Evolutionary conservation across 23 red algal genomes (phyloP).

Genomic region (Gracilaria gracilis): DNA sequence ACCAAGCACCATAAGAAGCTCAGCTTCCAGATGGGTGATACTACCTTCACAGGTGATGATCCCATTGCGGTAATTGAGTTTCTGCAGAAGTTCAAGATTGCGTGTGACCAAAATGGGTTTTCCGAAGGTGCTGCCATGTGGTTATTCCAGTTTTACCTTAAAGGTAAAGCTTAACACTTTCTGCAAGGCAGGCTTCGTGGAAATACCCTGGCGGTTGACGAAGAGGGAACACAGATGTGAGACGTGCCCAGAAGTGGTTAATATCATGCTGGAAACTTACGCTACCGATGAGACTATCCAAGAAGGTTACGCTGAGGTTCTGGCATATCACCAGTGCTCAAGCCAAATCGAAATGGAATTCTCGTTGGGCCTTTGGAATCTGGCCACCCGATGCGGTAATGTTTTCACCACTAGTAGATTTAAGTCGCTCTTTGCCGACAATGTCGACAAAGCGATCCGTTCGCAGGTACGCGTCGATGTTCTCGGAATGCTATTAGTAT

Average conservation of each 20-base stretch:
- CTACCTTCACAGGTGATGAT: background rate
- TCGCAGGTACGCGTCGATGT: background rate
- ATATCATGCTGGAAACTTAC: background rate
- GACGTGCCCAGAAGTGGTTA: background rate
- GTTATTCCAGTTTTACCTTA: background rate
- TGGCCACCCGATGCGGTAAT: background rate
- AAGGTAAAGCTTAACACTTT: background rate
- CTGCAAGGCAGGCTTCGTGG: background rate
- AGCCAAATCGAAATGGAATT: background rate
- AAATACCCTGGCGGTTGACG: background rate
- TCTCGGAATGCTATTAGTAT: too few relatives aligned
- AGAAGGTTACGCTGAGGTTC: background rate
- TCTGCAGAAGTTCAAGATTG: background rate
- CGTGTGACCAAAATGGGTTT: conserved; percentile 14
- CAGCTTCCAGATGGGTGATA: background rate
- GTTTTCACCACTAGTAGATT: background rate
- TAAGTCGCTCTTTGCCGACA: background rate
- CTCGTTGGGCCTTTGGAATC: background rate
- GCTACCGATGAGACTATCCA: background rate
- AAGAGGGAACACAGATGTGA: too few relatives aligned
- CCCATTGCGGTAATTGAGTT: background rate
- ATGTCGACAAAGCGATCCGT: background rate
- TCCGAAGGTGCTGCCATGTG: conserved; percentile 3
- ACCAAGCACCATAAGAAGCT: background rate
- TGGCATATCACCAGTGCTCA: background rate